Evolutionary conservation across 2,329 filamentous ascomycete genomes (phyloP).

Genomic region (Corynespora cassiicola): DNA sequence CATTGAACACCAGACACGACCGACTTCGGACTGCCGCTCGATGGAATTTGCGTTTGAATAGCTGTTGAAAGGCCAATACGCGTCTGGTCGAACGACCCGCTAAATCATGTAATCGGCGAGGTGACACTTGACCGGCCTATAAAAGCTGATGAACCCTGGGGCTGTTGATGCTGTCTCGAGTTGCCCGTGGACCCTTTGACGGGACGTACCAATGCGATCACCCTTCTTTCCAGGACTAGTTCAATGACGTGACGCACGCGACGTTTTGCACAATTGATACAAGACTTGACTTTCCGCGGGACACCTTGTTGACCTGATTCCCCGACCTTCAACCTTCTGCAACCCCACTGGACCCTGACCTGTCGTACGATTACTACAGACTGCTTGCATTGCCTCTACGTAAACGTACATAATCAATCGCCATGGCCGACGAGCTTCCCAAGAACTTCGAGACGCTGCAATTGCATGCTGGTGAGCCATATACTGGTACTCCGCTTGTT

Average conservation of each 20-base stretch:
- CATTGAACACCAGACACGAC: conserved; percentile 1
- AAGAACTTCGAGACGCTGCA: conserved; percentile 59
- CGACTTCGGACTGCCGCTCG: too few species aligned
- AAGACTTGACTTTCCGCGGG: conserved; percentile 1
- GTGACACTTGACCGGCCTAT: conserved; percentile 3
- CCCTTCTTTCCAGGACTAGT: background rate
- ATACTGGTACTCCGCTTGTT: background rate
- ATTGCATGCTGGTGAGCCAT: conserved; percentile 57
- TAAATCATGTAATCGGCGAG: conserved; percentile 6
- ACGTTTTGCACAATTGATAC: conserved; percentile 21
- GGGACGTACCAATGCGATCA: background rate
- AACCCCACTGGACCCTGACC: too few species aligned
- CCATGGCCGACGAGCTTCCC: conserved; percentile 47
- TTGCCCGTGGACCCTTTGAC: too few species aligned
- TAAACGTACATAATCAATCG: too few species aligned
- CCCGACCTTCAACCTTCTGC: background rate
- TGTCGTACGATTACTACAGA: background rate
- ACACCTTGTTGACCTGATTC: background rate
- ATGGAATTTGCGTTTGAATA: too few species aligned
- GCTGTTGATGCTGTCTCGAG: too few species aligned
- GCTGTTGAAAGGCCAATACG: too few species aligned
- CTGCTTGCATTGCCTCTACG: too few species aligned
- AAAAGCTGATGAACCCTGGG: conserved; percentile 3
- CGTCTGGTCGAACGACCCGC: too few species aligned
- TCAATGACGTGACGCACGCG: conserved; percentile 33